Percentiles rank a stretch among this genome's conserved stretches.
Evolutionary conservation across 2,329 filamentous ascomycete species (phyloP).

Genomic region (Colletotrichum horii): DNA sequence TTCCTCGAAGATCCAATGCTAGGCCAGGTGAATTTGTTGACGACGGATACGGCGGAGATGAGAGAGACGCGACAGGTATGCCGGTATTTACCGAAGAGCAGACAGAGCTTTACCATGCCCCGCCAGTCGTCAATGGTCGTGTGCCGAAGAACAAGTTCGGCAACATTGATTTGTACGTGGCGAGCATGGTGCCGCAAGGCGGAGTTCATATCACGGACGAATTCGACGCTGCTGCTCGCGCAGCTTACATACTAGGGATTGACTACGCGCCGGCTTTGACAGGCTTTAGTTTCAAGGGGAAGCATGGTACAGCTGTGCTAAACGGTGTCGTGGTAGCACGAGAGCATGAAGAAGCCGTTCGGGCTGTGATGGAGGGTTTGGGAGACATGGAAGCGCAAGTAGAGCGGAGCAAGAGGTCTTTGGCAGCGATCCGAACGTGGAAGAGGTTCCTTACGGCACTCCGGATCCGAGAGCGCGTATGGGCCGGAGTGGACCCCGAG

Average conservation of each 20-base stretch:
- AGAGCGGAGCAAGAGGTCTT: constrained; percentile 73
- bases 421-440: constrained; percentile 73
- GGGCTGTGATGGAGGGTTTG: constrained; percentile 71
- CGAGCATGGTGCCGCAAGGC: constrained; percentile 86
- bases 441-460: constrained; percentile 76
- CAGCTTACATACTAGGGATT: constrained; percentile 76
- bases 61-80: constrained; percentile 52
- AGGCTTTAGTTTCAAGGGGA: constrained; percentile 86
- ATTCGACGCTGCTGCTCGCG: constrained; percentile 65
- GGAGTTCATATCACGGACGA: constrained; percentile 69
- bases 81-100: constrained; percentile 68
- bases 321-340: constrained; percentile 77
- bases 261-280: constrained; percentile 91
- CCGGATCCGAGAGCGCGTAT: constrained; percentile 77
- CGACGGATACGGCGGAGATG: constrained; percentile 49
- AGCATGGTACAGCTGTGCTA: constrained; percentile 83
- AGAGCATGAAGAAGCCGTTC: constrained; percentile 75
- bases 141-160: constrained; percentile 93
- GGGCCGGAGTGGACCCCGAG: constrained; percentile 57
- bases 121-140: constrained; percentile 74
- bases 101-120: constrained; percentile 76
- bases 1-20: constrained; percentile 53
- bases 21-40: constrained; percentile 28
- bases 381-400: constrained; percentile 68
- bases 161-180: constrained; percentile 92